phyloP scores from a whole-genome alignment of 1,284 basidiomycete genomes.

The Thecaphora thlaspeos region DNA sequence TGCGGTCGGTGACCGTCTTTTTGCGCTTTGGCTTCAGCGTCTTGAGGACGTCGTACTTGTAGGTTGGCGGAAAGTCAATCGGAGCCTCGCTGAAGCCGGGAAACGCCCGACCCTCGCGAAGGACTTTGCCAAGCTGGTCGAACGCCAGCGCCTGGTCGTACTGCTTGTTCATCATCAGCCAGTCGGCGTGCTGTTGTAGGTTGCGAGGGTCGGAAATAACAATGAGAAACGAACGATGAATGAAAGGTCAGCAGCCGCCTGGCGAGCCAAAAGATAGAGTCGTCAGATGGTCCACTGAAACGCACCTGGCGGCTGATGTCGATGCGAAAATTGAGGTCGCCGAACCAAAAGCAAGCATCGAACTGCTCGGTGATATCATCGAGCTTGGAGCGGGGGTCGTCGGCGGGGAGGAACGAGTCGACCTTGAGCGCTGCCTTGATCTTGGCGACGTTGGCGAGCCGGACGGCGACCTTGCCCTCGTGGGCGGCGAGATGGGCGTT shows the following conservation, averaged over 20 bases:
- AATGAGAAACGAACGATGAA: too few relatives aligned
- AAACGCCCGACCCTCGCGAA: conserved; percentile 64
- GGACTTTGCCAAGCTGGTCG: conserved; percentile 69
- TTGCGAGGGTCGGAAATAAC: too few relatives aligned
- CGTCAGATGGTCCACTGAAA: too few relatives aligned
- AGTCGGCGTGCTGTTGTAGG: conserved; percentile 62
- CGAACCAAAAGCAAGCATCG: conserved; percentile 71
- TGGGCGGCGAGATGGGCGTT: conserved; percentile 76
- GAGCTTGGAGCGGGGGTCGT: conserved; percentile 62
- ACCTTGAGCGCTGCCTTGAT: conserved; percentile 63
- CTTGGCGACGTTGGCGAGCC: conserved; percentile 58
- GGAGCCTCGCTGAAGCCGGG: conserved; percentile 65
- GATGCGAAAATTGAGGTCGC: conserved; percentile 59
- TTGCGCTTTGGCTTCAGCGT: conserved; percentile 53
- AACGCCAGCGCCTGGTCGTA: conserved; percentile 64
- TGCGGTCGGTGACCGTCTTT: not conserved
- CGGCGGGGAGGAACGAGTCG: conserved; percentile 64
- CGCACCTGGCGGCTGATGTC: conserved; percentile 61
- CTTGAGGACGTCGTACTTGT: conserved; percentile 74
- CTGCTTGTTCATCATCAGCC: conserved; percentile 62
- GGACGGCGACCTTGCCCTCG: conserved; percentile 50
- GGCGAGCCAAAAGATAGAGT: too few relatives aligned
- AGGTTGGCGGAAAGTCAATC: conserved; percentile 62
- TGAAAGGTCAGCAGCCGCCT: too few relatives aligned
- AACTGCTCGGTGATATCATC: conserved; percentile 76